Evolutionary conservation across 2,329 filamentous ascomycete genomes (phyloP).

Genomic region (Sporothrix mexicana): DNA sequence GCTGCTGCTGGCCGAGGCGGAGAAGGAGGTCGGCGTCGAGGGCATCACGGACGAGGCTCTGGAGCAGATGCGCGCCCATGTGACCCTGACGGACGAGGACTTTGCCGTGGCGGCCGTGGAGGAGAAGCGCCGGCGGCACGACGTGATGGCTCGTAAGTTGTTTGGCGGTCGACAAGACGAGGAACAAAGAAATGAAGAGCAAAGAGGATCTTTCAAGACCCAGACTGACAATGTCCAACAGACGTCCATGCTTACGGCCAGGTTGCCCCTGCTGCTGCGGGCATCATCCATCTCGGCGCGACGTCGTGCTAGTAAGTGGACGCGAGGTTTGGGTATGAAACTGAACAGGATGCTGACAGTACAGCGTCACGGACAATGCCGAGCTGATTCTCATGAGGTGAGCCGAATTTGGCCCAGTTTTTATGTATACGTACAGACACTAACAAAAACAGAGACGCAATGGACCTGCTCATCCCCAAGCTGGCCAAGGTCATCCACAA

Average conservation of each 20-base stretch:
- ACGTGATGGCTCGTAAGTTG: conserved; percentile 42
- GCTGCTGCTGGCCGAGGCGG: conserved; percentile 80
- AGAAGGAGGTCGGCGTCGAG: conserved; percentile 78
- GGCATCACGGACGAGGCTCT: conserved; percentile 75
- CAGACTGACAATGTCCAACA: conserved; percentile 39
- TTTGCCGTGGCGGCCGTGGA: conserved; percentile 77
- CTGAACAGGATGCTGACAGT: conserved; percentile 8
- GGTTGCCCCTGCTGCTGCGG: conserved; percentile 76
- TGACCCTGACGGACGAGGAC: conserved; percentile 53
- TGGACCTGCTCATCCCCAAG: conserved; percentile 78
- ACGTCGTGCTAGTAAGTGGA: conserved; percentile 54
- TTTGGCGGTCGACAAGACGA: conserved; percentile 42
- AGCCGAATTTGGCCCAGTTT: neutral
- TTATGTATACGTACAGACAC: neutral
- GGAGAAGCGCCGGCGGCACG: conserved; percentile 72
- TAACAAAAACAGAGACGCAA: conserved; percentile 59
- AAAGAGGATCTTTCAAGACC: neutral
- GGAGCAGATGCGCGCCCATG: conserved; percentile 74
- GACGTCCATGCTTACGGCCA: conserved; percentile 77
- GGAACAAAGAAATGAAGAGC: neutral
- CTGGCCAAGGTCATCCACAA: conserved; percentile 79
- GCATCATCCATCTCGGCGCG: conserved; percentile 80
- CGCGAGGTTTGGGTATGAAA: no score
- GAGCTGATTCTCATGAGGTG: conserved; percentile 74
- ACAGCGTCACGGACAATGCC: conserved; percentile 62